Evolutionary conservation across 2,329 filamentous ascomycete species (phyloP), one percentile per base, ranked within the genome.

Genomic region (Neoascochyta sp.): DNA sequence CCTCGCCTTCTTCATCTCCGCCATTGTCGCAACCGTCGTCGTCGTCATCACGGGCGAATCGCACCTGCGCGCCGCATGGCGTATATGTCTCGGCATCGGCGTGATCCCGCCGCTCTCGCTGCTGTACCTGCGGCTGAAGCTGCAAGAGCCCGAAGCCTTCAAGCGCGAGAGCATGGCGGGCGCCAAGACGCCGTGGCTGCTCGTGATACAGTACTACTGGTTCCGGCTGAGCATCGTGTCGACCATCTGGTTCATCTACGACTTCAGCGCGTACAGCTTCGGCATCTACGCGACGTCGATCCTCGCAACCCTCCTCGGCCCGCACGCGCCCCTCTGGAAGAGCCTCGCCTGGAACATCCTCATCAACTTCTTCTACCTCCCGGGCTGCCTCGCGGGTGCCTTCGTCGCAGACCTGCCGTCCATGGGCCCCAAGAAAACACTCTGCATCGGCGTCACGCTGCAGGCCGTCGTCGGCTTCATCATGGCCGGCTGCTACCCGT

Each of bases 331-430:
- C 0, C 67, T 95, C 2, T 90, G 86, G 54, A 83, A 83, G 41
- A 68, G 80, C 8, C 89, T 95, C 39, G 89, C 87, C 22, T 95
- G 87, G 87, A 88, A 86, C 56, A 87, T 83, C 0, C 74, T 95
- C 22, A 79, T 93, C 67, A 94, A 92, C 60, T 68, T 87, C 41
- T 95, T 95, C 63, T 93, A 93, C 62, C 74, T 94, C 27, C 88
- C 87, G 0, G 89, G 89, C 1, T 85, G 86, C 14, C 70, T 89
- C 29, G 63, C 83, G 3, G 89, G 89, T 12, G 83, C 86, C 0
- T 84, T 84, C 33, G 67, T 84, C 5, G 83, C 80, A 15, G 89
- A 95, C 63, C 11, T 60, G 8, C 54, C 55, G 4, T 79, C 74
- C 66, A 67, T 93, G 28, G 89, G 89, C 0, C 87, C 89, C 1